Percentiles rank a stretch among this genome's conserved stretches.
Conservation (phyloP, 1,139 yeast genomes). For the Yamadazyma conglobata region DNA sequence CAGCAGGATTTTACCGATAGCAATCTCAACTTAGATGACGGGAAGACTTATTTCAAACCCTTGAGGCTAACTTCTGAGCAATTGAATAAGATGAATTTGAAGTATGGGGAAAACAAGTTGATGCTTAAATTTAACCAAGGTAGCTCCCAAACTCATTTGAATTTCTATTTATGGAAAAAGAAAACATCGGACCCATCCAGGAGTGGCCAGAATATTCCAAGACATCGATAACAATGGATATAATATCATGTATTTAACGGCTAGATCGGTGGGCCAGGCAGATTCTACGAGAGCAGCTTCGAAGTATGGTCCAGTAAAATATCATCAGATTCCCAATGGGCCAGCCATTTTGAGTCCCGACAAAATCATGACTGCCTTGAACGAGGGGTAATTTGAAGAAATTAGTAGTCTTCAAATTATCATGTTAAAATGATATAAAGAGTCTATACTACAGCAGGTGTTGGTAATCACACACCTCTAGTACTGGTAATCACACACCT, state of each 20-base stretch:
- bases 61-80: constrained; percentile 90
- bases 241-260: constrained; percentile 88
- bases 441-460: constrained; percentile 52
- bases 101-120: constrained; percentile 75
- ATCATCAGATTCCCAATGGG: constrained; percentile 77
- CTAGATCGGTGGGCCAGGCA: constrained; percentile 94
- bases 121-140: constrained; percentile 81
- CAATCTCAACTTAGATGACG: constrained; percentile 17
- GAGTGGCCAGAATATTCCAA: constrained; percentile 85
- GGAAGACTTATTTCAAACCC: constrained; percentile 70
- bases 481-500: neutral
- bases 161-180: constrained; percentile 88
- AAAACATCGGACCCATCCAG: constrained; percentile 96
- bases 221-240: constrained; percentile 88
- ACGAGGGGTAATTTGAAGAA: constrained; percentile 91
- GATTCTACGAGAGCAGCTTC: constrained; percentile 84
- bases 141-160: constrained; percentile 69
- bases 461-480: too few relatives aligned
- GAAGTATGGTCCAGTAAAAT: constrained; percentile 70
- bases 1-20: constrained; percentile 15
- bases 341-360: constrained; percentile 97
- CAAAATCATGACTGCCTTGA: constrained; percentile 91
- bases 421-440: constrained; percentile 85
- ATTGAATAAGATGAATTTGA: constrained; percentile 66
- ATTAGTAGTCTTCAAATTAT: constrained; percentile 98